Percentiles rank a stretch among this genome's conserved stretches.
Conservation (phyloP, 2,329 filamentous ascomycete species). For the Xylaria sp. region DNA sequence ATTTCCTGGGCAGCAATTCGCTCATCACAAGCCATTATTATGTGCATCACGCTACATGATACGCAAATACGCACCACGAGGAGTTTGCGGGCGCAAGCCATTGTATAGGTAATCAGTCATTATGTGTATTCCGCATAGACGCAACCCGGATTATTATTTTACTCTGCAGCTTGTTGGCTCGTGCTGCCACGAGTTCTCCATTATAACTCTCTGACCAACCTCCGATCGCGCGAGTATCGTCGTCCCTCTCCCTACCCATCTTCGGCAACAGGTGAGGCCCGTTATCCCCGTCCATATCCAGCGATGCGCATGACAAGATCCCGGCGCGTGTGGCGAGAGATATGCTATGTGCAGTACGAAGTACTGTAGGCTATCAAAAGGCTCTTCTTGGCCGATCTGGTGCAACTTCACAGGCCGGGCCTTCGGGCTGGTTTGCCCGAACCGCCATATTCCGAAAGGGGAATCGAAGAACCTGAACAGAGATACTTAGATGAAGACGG, state of each 20-base stretch:
- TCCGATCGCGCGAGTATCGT: slow-evolving; percentile 1
- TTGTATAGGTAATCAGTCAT: slow-evolving; percentile 11
- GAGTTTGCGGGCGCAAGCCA: slow-evolving; percentile 17
- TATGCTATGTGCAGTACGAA: not conserved
- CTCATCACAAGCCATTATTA: slow-evolving; percentile 26
- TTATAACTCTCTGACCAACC: not conserved
- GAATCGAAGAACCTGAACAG: slow-evolving; percentile 15
- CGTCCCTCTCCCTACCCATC: slow-evolving; percentile 10
- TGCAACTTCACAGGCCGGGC: slow-evolving; percentile 22
- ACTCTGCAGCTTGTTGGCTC: not conserved
- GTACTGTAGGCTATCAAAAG: not conserved
- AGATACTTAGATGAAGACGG: slow-evolving; percentile 14
- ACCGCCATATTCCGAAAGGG: slow-evolving; percentile 23
- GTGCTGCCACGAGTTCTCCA: slow-evolving; percentile 1
- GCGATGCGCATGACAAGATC: slow-evolving; percentile 14
- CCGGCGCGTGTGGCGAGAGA: slow-evolving; percentile 9
- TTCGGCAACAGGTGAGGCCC: slow-evolving; percentile 3
- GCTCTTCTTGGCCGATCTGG: not conserved
- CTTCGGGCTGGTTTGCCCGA: slow-evolving; percentile 30
- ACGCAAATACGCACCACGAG: slow-evolving; percentile 9
- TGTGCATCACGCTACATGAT: slow-evolving; percentile 31
- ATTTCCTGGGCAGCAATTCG: slow-evolving; percentile 24
- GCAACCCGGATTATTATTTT: slow-evolving; percentile 18
- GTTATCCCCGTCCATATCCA: slow-evolving; percentile 13
- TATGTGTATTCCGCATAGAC: slow-evolving; percentile 16